phyloP scores from a whole-genome alignment of 2,329 filamentous ascomycete species.

The Colletotrichum tropicicola region DNA sequence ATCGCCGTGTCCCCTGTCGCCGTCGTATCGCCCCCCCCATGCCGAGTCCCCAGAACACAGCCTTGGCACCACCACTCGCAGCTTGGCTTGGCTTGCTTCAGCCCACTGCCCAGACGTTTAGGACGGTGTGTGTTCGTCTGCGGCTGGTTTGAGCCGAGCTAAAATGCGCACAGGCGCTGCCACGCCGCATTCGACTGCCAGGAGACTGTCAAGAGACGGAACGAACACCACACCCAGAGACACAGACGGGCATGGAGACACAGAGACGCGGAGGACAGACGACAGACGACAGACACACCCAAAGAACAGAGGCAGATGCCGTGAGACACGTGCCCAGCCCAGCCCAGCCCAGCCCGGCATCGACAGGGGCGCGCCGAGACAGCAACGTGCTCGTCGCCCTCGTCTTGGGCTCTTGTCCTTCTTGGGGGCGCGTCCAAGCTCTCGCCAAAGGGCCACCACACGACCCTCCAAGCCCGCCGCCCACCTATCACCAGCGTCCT shows the following conservation, averaged over 20 bases:
- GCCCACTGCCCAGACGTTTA: not conserved
- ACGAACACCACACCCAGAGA: no score
- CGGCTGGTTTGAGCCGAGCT: not conserved
- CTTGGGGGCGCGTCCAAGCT: not conserved
- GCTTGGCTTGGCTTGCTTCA: slow-evolving; percentile 11
- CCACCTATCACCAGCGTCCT: slow-evolving; percentile 18
- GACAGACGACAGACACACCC: not conserved
- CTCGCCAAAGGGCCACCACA: no score
- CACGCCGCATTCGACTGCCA: no score
- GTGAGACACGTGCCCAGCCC: slow-evolving; percentile 26
- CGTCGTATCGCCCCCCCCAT: slow-evolving; percentile 23
- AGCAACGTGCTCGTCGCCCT: not conserved
- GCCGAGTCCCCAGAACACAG: not conserved
- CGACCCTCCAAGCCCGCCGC: not conserved
- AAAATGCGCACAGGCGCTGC: slow-evolving; percentile 3
- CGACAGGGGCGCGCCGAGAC: slow-evolving; percentile 13
- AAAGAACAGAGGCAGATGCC: not conserved
- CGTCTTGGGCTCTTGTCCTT: not conserved
- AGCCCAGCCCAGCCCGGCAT: slow-evolving; percentile 25
- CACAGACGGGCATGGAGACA: no score
- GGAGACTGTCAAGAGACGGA: no score
- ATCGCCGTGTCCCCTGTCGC: slow-evolving; percentile 15
- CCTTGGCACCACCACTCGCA: slow-evolving; percentile 18
- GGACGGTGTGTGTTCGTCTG: slow-evolving; percentile 3
- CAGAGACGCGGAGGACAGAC: no score